Conservation (phyloP, 352 stramenopile species). For the Lagenidium sp. region DNA sequence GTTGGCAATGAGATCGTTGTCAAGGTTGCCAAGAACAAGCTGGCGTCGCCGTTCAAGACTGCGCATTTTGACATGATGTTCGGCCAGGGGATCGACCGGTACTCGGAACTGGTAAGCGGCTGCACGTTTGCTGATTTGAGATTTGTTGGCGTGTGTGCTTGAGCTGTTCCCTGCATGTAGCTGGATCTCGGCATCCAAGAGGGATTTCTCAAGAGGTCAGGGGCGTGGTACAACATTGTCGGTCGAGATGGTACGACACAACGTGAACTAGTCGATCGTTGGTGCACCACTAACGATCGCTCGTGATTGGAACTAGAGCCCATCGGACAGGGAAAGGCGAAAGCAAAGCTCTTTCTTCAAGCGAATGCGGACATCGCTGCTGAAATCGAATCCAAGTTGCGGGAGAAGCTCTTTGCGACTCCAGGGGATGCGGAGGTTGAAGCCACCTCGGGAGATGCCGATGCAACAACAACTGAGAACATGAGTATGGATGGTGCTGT, state of each 20-base stretch:
- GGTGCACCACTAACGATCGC: too few species aligned
- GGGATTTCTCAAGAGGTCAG: constrained; percentile 67
- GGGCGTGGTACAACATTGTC: constrained; percentile 68
- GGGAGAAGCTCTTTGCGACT: constrained; percentile 45
- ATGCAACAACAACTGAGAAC: too few species aligned
- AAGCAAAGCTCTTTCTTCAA: constrained; percentile 76
- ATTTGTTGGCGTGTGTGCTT: too few species aligned
- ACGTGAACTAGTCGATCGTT: too few species aligned
- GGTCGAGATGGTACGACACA: constrained; percentile 51
- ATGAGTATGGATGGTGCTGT: too few species aligned
- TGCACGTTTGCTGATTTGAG: too few species aligned
- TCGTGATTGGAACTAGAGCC: constrained; percentile 34
- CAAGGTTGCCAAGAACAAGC: constrained; percentile 99
- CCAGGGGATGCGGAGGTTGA: not conserved
- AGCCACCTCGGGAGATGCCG: too few species aligned
- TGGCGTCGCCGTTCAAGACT: constrained; percentile 93
- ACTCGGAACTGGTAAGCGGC: constrained; percentile 57
- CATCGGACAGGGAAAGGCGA: constrained; percentile 76
- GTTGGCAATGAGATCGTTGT: constrained; percentile 96
- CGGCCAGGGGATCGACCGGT: constrained; percentile 92
- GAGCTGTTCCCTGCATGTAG: constrained; percentile 7
- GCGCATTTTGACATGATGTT: constrained; percentile 98
- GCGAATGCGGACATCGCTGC: constrained; percentile 61
- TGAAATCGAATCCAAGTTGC: constrained; percentile 65
- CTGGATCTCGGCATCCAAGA: constrained; percentile 68